Conservation (phyloP, 192 early-diverging fungal genomes). For the Backusella circina region DNA sequence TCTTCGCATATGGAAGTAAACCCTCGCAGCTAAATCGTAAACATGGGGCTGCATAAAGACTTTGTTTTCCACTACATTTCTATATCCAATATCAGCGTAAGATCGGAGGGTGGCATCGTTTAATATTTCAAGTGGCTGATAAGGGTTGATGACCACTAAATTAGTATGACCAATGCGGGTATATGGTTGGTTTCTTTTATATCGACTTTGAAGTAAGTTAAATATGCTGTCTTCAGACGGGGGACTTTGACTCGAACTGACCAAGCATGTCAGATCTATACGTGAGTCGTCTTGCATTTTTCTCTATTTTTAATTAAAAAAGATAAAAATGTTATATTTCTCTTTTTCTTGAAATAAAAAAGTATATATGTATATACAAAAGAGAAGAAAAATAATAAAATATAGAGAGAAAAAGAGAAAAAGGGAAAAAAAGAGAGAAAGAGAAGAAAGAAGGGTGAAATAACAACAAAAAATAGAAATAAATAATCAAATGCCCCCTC, state of each 20-base stretch:
- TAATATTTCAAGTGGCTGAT: constrained; percentile 42
- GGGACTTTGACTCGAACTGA: constrained; percentile 1
- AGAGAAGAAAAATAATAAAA: constrained; percentile 2
- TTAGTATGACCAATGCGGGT: constrained; percentile 48
- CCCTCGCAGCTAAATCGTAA: constrained; percentile 64
- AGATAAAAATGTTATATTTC: constrained; percentile 5
- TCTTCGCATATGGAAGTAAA: constrained; percentile 71
- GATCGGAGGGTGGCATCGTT: constrained; percentile 48
- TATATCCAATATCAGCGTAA: constrained; percentile 54
- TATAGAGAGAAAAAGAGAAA: constrained; percentile 5
- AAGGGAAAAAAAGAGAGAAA: not conserved
- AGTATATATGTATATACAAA: not conserved
- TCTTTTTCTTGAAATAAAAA: not conserved
- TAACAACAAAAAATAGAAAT: constrained; percentile 4
- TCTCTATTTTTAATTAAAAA: constrained; percentile 1
- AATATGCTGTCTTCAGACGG: constrained; percentile 51
- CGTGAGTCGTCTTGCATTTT: constrained; percentile 35
- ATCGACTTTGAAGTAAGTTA: constrained; percentile 39
- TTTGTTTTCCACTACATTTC: constrained; percentile 35
- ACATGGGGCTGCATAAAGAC: constrained; percentile 58
- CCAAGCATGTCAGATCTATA: constrained; percentile 30
- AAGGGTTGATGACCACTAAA: constrained; percentile 54
- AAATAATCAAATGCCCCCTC: not conserved
- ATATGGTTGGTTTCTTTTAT: constrained; percentile 54
- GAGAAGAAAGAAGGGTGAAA: constrained; percentile 6